Base-by-base conservation (phyloP, 2,329 filamentous ascomycete species). In the Pseudogymnoascus sp. region DNA sequence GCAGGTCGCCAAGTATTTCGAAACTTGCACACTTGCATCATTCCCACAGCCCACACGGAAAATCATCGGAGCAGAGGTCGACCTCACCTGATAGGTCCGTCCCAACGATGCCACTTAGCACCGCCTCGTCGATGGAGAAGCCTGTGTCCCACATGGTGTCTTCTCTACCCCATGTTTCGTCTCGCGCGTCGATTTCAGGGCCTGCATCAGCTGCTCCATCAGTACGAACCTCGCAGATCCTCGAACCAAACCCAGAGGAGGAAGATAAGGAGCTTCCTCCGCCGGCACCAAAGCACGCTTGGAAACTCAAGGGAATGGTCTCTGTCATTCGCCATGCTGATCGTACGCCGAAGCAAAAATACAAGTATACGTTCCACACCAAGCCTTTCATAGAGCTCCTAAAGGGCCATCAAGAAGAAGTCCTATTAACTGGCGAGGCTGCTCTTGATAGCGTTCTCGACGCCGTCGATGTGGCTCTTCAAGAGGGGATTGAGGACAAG, bases 341-440 rank as follows among this genome's bases (percentile, higher is more conserved):
- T 76, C 88, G 94, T 62, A 99, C 94, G 1, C 94, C 94, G 2
- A 99, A 99, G 76, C 94, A 99, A 71, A 99, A 99, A 73, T 97
- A 97, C 80, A 99, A 99, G 73, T 99, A 97, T 70, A 99, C 94
- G 0, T 97, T 99, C 69, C 94, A 99, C 72, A 96, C 92, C 0
- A 90, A 92, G 65, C 94, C 94, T 0, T 99, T 99, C 71, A 92
- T 99, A 65, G 90, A 96, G 66, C 80, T 99, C 3, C 83, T 99
- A 42, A 96, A 93, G 72, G 94, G 94, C 0, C 93, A 99, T 70
- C 90, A 96, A 70, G 93, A 97, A 74, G 94, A 99, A 72, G 94
- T 99, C 1, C 81, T 99, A 1, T 82, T 99, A 21, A 94, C 96
- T 66, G 93, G 93, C 7, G 92, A 96, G 72, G 87, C 91, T 39